phyloP scores from a whole-genome alignment of 164 flowering plant species.

The Magnolia kwangsiensis region DNA sequence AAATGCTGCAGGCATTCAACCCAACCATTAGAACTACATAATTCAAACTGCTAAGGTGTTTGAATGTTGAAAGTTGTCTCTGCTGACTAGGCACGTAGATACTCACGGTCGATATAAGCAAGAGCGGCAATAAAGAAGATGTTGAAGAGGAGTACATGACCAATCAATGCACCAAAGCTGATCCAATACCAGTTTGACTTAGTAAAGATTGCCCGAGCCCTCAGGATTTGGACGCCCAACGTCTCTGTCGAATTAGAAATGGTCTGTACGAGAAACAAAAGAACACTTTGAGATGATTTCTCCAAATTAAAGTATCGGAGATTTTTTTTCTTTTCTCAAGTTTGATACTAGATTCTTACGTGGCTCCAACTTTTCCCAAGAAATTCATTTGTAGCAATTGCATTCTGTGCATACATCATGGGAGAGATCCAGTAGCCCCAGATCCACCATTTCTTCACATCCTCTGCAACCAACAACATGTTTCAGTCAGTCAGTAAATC shows the following conservation, averaged over 20 bases:
- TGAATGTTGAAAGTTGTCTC: neutral
- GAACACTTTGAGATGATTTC: neutral
- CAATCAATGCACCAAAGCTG: slow-evolving; percentile 28
- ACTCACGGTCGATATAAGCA: slow-evolving; percentile 33
- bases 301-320: neutral
- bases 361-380: slow-evolving; percentile 30
- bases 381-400: slow-evolving; percentile 20
- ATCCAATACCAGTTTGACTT: slow-evolving; percentile 39
- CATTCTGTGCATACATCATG: slow-evolving; percentile 51
- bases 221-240: slow-evolving; percentile 21
- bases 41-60: neutral
- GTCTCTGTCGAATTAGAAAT: slow-evolving; percentile 8
- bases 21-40: neutral
- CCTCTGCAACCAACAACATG: neutral
- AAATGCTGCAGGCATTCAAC: neutral
- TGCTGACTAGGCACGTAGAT: neutral
- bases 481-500: neutral
- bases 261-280: neutral
- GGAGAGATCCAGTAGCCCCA: slow-evolving; percentile 63
- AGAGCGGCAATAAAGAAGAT: slow-evolving; percentile 19
- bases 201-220: slow-evolving; percentile 31
- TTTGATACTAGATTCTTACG: slow-evolving; percentile 3
- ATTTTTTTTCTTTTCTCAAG: neutral
- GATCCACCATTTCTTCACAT: slow-evolving; percentile 41
- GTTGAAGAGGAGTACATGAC: slow-evolving; percentile 29